Conservation (phyloP, 73 alveolate genomes). For the Diophrys appendiculata region DNA sequence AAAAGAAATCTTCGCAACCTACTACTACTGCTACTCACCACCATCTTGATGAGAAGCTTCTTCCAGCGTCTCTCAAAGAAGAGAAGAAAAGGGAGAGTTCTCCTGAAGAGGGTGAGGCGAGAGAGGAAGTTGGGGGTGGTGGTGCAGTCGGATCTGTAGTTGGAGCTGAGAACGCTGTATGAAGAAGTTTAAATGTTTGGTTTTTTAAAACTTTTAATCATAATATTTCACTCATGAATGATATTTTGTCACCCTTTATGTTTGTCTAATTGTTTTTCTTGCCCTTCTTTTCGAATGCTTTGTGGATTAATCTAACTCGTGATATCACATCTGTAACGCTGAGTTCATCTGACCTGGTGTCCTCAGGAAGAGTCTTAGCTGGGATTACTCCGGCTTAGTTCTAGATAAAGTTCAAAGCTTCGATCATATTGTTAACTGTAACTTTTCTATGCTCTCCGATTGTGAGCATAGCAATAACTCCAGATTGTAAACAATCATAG, state of each 20-base stretch:
- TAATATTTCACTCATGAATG: slow-evolving; percentile 29
- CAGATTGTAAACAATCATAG: slow-evolving; percentile 61
- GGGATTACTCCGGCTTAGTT: slow-evolving; percentile 72
- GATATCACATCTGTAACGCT: slow-evolving; percentile 54
- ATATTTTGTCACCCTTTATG: slow-evolving; percentile 44
- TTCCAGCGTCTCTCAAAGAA: too few relatives aligned
- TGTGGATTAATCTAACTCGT: slow-evolving; percentile 55
- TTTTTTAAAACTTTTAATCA: too few relatives aligned
- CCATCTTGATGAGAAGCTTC: too few relatives aligned
- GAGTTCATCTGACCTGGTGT: slow-evolving; percentile 45
- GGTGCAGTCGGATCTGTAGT: too few relatives aligned
- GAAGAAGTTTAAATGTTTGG: too few relatives aligned
- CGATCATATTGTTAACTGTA: slow-evolving; percentile 62
- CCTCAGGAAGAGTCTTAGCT: slow-evolving; percentile 44
- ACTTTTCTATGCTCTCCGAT: slow-evolving; percentile 66
- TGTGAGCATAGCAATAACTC: slow-evolving; percentile 79
- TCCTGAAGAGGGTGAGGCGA: too few relatives aligned
- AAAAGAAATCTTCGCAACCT: too few relatives aligned
- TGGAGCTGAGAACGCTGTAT: too few relatives aligned
- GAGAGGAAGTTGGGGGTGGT: too few relatives aligned
- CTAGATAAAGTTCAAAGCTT: slow-evolving; percentile 62
- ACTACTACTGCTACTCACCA: too few relatives aligned
- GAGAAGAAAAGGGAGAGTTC: too few relatives aligned
- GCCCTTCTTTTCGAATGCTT: slow-evolving; percentile 49
- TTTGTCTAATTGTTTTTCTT: too few relatives aligned